Conservation (phyloP, 352 stramenopile species). For the Pythium sp. region DNA sequence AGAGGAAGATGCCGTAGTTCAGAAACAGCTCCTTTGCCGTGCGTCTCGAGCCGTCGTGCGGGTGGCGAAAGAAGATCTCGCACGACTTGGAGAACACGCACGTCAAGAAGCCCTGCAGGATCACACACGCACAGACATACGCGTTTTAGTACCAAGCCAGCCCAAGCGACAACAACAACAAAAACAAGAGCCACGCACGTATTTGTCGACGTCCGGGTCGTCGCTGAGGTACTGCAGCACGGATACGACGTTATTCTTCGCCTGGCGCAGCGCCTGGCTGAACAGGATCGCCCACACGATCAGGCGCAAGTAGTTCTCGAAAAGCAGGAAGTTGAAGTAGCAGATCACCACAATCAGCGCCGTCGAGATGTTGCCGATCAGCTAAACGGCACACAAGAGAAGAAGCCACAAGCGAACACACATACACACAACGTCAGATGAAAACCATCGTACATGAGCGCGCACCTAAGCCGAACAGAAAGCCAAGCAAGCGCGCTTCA, state of each 20-base stretch:
- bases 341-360: conserved; percentile 81
- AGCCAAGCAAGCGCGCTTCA: neutral
- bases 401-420: conserved; percentile 7
- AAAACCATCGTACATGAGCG: neutral
- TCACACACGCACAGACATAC: neutral
- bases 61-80: conserved; percentile 75
- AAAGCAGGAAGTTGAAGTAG: conserved; percentile 90
- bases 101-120: conserved; percentile 68
- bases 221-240: conserved; percentile 85
- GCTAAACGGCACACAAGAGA: conserved; percentile 20
- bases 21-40: conserved; percentile 81
- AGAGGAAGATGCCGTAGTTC: conserved; percentile 88
- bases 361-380: conserved; percentile 87
- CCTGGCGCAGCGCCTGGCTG: conserved; percentile 80
- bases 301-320: conserved; percentile 86
- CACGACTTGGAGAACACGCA: conserved; percentile 76
- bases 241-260: conserved; percentile 82
- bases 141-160: neutral
- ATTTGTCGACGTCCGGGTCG: conserved; percentile 65
- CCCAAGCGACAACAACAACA: neutral
- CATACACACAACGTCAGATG: neutral
- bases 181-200: conserved; percentile 39
- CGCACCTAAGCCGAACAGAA: neutral
- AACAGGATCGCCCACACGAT: conserved; percentile 88
- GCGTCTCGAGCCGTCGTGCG: conserved; percentile 54